Evolutionary conservation across 2,329 filamentous ascomycete genomes (phyloP).

Genomic region (Aspergillus vadensis): DNA sequence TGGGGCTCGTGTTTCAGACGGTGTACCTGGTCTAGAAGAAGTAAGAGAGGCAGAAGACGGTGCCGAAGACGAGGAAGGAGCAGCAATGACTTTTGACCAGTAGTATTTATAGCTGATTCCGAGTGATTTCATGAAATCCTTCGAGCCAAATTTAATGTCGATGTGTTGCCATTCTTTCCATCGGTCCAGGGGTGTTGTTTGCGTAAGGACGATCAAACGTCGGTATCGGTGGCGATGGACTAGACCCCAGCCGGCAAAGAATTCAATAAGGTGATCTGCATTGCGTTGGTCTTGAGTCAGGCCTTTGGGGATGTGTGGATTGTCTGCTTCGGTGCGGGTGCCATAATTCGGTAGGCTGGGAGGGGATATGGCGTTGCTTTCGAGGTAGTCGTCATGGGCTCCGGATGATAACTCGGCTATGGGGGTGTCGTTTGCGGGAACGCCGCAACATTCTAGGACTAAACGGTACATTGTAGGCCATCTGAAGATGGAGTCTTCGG

Average conservation of each 20-base stretch:
- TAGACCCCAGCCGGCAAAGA: constrained; percentile 42
- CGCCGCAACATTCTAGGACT: constrained; percentile 26
- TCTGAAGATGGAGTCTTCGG: constrained; percentile 10
- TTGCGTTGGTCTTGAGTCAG: constrained; percentile 33
- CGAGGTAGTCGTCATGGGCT: constrained; percentile 24
- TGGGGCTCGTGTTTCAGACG: not conserved
- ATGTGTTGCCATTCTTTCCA: constrained; percentile 38
- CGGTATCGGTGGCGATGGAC: constrained; percentile 36
- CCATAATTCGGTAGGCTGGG: constrained; percentile 32
- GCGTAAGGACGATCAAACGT: constrained; percentile 35
- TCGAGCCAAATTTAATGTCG: constrained; percentile 16
- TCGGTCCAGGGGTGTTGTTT: constrained; percentile 23
- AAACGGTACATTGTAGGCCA: constrained; percentile 31
- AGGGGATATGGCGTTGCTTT: constrained; percentile 35
- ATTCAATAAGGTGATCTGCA: constrained; percentile 41
- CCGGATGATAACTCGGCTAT: constrained; percentile 23
- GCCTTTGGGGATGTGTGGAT: constrained; percentile 26
- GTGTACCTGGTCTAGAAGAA: not conserved
- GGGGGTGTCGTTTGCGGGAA: not conserved
- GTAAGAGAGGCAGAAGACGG: not conserved
- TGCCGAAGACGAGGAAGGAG: too few species aligned
- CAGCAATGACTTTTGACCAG: constrained; percentile 16
- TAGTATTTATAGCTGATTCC: constrained; percentile 16
- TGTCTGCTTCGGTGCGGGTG: constrained; percentile 26
- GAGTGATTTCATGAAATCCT: constrained; percentile 19